Conservation (phyloP, 495 filamentous ascomycete species). For the Bacidia rubella region DNA sequence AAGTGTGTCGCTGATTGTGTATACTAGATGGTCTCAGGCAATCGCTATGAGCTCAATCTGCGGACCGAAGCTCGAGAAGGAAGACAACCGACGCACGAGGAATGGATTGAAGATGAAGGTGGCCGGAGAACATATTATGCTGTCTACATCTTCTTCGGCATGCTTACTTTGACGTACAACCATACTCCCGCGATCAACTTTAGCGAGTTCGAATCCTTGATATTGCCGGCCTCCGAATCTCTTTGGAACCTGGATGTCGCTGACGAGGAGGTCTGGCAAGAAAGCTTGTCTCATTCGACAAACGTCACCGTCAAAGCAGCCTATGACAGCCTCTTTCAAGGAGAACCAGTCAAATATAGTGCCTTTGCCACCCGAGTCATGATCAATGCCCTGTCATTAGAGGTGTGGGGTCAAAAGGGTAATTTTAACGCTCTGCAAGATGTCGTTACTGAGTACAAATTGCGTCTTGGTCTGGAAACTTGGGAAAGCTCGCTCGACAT, state of each 20-base stretch:
- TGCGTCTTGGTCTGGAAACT: conserved; percentile 86
- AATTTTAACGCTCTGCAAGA: conserved; percentile 92
- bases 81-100: conserved; percentile 58
- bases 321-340: conserved; percentile 88
- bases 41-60: conserved; percentile 88
- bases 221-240: conserved; percentile 85
- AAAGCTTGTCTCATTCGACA: conserved; percentile 54
- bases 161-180: conserved; percentile 92
- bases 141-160: conserved; percentile 98
- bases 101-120: conserved; percentile 96
- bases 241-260: conserved; percentile 78
- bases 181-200: conserved; percentile 95
- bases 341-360: conserved; percentile 82
- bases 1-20: not conserved
- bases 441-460: conserved; percentile 96
- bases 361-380: conserved; percentile 95
- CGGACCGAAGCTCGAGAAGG: conserved; percentile 80
- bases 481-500: conserved; percentile 94
- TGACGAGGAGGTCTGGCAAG: conserved; percentile 74
- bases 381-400: conserved; percentile 97
- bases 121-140: conserved; percentile 95
- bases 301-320: conserved; percentile 81
- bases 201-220: conserved; percentile 89
- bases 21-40: conserved; percentile 97
- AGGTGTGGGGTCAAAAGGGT: conserved; percentile 97